These are phyloP conservation scores for Ogataea dorogensis DNA, from an alignment of 805 yeast species.

Conservation along the genomic window DNA sequence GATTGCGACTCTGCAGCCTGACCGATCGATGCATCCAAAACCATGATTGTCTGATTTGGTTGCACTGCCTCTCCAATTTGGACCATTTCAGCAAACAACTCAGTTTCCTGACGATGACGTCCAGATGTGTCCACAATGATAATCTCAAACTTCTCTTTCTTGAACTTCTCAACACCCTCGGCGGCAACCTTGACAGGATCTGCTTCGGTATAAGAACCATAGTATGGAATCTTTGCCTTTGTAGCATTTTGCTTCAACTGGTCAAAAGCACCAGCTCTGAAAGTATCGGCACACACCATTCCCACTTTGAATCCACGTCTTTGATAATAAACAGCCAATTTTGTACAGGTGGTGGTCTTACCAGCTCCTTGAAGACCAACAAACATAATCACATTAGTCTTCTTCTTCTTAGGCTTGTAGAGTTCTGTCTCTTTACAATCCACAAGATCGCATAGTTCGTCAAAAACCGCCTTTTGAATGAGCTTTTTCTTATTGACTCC, in stretches of 20 bases:
- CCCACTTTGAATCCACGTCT: constrained; percentile 94
- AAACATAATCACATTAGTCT: constrained; percentile 84
- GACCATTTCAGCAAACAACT: constrained; percentile 89
- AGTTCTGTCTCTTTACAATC: constrained; percentile 51
- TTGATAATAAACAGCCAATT: constrained; percentile 90
- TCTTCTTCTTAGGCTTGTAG: constrained; percentile 84
- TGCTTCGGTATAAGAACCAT: constrained; percentile 92
- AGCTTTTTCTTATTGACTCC: constrained; percentile 71
- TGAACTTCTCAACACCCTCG: constrained; percentile 90
- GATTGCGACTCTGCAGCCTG: constrained; percentile 98
- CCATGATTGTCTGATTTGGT: constrained; percentile 98
- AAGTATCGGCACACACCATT: constrained; percentile 97
- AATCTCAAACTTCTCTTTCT: constrained; percentile 85
- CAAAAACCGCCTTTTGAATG: constrained; percentile 89
- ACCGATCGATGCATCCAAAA: constrained; percentile 94
- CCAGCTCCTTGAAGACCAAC: constrained; percentile 99
- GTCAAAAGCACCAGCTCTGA: constrained; percentile 99
- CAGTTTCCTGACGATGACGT: constrained; percentile 93
- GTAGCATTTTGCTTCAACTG: constrained; percentile 97
- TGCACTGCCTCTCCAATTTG: constrained; percentile 84
- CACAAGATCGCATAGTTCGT: constrained; percentile 83
- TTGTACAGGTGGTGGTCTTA: constrained; percentile 96
- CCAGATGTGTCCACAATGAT: constrained; percentile 98
- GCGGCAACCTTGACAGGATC: constrained; percentile 91
- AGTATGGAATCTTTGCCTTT: constrained; percentile 89